A percentile compares a stretch with the other conserved stretches of the same genome.
Conservation (phyloP, 73 alveolate genomes). For the Paramecium caudatum region DNA sequence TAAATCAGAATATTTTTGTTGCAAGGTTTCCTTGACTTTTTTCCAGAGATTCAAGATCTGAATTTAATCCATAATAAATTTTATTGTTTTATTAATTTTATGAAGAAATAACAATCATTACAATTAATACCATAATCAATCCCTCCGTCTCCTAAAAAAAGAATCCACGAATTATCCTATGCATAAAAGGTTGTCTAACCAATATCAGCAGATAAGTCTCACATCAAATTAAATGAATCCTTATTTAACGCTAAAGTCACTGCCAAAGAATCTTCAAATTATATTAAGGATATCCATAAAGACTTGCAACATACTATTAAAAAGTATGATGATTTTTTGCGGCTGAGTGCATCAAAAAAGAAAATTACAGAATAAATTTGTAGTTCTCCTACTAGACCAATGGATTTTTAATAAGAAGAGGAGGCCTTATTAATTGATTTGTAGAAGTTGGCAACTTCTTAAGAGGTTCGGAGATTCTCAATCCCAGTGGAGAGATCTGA, state of each 20-base stretch:
- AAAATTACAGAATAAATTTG: neutral
- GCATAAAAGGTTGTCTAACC: neutral
- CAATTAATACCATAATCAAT: too few species aligned
- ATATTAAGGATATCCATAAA: constrained; percentile 27
- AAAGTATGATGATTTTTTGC: constrained; percentile 40
- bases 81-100: constrained; percentile 35
- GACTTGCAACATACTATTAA: neutral
- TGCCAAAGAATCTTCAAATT: constrained; percentile 4
- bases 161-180: neutral
- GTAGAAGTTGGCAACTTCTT: neutral
- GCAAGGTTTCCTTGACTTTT: neutral
- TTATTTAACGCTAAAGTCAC: neutral
- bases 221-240: neutral
- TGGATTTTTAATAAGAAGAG: neutral
- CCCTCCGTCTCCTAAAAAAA: too few species aligned
- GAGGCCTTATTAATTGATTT: neutral
- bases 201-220: neutral
- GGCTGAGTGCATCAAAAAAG: neutral
- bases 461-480: neutral
- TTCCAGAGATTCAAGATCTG: constrained; percentile 16
- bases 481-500: neutral
- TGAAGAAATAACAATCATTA: neutral
- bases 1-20: neutral
- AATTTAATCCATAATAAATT: constrained; percentile 67
- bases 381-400: neutral